Evolutionary conservation across 768 basidiomycete genomes (phyloP).

Genomic region (Hypholoma sublateritium): DNA sequence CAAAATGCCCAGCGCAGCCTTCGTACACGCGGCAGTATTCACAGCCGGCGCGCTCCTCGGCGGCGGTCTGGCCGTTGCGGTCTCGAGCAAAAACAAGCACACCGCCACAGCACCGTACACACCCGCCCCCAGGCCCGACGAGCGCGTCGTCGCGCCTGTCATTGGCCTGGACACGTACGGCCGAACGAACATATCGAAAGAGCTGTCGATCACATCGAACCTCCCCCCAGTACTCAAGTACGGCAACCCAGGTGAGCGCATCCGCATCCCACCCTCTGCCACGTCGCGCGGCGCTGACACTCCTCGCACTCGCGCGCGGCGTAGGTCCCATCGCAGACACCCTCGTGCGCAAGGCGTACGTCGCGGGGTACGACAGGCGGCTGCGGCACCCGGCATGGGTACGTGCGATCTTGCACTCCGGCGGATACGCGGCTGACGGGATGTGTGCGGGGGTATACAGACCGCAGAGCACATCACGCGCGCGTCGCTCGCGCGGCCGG

Average conservation of each 20-base stretch:
- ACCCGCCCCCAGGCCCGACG: slow-evolving; percentile 22
- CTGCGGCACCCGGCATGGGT: slow-evolving; percentile 95
- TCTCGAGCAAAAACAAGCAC: slow-evolving; percentile 33
- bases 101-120: slow-evolving; percentile 12
- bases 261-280: no score
- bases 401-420: slow-evolving; percentile 17
- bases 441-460: slow-evolving; percentile 35
- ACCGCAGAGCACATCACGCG: slow-evolving; percentile 94
- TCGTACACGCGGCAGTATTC: slow-evolving; percentile 72
- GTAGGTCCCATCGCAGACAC: slow-evolving; percentile 86
- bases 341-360: slow-evolving; percentile 79
- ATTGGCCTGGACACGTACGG: slow-evolving; percentile 48
- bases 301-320: not conserved
- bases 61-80: slow-evolving; percentile 62
- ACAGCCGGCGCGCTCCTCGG: slow-evolving; percentile 82
- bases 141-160: slow-evolving; percentile 29
- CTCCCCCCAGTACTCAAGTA: slow-evolving; percentile 59
- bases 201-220: slow-evolving; percentile 24
- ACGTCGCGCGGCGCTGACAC: not conserved
- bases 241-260: slow-evolving; percentile 70
- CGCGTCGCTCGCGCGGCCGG: slow-evolving; percentile 54
- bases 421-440: not conserved
- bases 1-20: slow-evolving; percentile 34
- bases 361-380: slow-evolving; percentile 87
- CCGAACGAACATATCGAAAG: slow-evolving; percentile 40